Conservation (phyloP, 768 basidiomycete species). For the Boletus pseudo-olivaceus region DNA sequence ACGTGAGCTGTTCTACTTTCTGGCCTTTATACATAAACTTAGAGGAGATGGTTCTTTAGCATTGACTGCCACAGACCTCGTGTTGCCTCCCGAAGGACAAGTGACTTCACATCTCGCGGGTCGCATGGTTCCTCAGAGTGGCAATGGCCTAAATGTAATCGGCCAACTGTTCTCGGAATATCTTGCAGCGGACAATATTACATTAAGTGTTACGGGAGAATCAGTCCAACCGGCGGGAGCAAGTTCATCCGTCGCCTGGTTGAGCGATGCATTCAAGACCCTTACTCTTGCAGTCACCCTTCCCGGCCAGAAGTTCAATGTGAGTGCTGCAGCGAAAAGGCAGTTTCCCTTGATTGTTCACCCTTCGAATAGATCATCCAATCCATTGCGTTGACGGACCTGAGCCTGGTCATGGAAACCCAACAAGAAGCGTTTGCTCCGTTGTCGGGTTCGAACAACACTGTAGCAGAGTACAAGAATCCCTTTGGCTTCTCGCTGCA, state of each 20-base stretch:
- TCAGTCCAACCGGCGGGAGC: conserved; percentile 59
- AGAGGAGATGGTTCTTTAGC: conserved; percentile 36
- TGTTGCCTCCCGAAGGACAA: conserved; percentile 45
- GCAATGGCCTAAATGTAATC: conserved; percentile 47
- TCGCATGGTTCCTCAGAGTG: conserved; percentile 60
- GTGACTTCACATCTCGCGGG: conserved; percentile 57
- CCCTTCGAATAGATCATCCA: conserved; percentile 47
- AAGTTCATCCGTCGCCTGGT: conserved; percentile 51
- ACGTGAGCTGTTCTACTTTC: conserved; percentile 41
- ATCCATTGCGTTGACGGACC: conserved; percentile 57
- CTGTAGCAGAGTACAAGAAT: conserved; percentile 61
- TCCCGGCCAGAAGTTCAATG: conserved; percentile 56
- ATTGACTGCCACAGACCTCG: conserved; percentile 45
- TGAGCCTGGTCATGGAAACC: conserved; percentile 50
- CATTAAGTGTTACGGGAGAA: conserved; percentile 54
- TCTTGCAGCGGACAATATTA: conserved; percentile 60
- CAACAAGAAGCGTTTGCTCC: conserved; percentile 57
- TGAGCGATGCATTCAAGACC: conserved; percentile 68
- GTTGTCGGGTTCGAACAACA: conserved; percentile 52
- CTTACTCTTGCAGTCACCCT: conserved; percentile 58
- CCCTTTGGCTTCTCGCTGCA: conserved; percentile 76
- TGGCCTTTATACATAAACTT: background rate
- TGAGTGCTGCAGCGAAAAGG: conserved; percentile 20
- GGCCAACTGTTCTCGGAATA: conserved; percentile 66
- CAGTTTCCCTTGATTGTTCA: background rate